These are phyloP conservation scores for Arthrinium phaeospermum DNA, from an alignment of 2,329 filamentous ascomycete species.

Conservation along the genomic window DNA sequence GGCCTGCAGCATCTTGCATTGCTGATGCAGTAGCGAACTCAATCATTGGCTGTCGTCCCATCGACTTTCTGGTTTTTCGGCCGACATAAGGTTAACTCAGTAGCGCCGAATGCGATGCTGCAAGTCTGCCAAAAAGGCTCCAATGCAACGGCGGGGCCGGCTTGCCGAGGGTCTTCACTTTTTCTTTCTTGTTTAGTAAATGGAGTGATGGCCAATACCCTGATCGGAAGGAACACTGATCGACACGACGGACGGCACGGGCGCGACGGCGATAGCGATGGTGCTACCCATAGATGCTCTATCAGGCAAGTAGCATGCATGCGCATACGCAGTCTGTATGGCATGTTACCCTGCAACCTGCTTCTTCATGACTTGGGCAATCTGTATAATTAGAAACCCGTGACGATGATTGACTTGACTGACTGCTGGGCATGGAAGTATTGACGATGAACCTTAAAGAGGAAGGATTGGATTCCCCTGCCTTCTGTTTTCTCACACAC, in stretches of 20 bases:
- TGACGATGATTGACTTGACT: not conserved
- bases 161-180: not conserved
- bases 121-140: not conserved
- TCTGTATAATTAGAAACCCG: not conserved
- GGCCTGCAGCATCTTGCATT: conserved; percentile 8
- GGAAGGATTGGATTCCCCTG: not conserved
- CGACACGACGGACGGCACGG: not conserved
- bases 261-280: not conserved
- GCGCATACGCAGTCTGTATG: not conserved
- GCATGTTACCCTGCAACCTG: not conserved
- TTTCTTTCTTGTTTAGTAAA: not conserved
- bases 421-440: not conserved
- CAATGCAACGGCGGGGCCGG: conserved; percentile 15
- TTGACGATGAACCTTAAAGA: not conserved
- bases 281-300: not conserved
- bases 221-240: not conserved
- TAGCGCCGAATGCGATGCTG: conserved; percentile 16
- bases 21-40: not conserved
- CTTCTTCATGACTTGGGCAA: not conserved
- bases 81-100: not conserved
- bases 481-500: too few species aligned
- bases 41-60: conserved; percentile 2
- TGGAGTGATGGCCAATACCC: not conserved
- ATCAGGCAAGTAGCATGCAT: not conserved
- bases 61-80: not conserved